A percentile compares a stretch with the other conserved stretches of the same genome.
Conservation (phyloP, 441 rosid species). For the Gossypium trilobum region DNA sequence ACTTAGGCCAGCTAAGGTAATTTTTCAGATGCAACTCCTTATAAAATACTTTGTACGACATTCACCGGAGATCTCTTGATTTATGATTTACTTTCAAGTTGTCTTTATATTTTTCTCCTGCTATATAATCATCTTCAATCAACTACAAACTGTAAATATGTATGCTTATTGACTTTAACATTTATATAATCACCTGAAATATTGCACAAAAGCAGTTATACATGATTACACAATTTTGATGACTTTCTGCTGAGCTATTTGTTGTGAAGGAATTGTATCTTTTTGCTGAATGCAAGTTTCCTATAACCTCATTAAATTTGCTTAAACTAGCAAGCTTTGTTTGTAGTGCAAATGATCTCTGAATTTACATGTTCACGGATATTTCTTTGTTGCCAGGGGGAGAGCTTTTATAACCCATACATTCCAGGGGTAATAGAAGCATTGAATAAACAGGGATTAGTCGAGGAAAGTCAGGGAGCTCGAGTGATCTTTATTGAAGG, state of each 20-base stretch:
- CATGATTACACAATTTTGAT: neutral
- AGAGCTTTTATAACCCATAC: constrained; percentile 81
- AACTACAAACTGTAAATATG: neutral
- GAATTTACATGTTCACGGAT: neutral
- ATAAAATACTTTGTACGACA: neutral
- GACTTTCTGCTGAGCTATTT: neutral
- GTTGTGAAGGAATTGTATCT: neutral
- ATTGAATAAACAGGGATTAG: constrained; percentile 50
- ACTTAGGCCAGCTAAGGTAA: neutral
- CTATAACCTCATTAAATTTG: neutral
- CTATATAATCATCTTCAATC: neutral
- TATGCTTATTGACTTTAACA: neutral
- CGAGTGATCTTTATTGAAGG: constrained; percentile 77
- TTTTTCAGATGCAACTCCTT: neutral
- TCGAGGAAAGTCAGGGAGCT: constrained; percentile 82
- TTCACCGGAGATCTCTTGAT: neutral
- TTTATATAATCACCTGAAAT: neutral
- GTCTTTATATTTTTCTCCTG: neutral
- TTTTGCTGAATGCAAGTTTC: constrained; percentile 1
- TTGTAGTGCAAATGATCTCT: neutral
- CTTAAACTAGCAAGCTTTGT: neutral
- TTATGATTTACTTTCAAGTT: neutral
- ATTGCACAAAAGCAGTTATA: neutral
- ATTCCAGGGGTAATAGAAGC: constrained; percentile 53
- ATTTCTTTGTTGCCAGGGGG: constrained; percentile 52